phyloP scores from a whole-genome alignment of 2,329 filamentous ascomycete genomes.

The Xylariaceae sp. region DNA sequence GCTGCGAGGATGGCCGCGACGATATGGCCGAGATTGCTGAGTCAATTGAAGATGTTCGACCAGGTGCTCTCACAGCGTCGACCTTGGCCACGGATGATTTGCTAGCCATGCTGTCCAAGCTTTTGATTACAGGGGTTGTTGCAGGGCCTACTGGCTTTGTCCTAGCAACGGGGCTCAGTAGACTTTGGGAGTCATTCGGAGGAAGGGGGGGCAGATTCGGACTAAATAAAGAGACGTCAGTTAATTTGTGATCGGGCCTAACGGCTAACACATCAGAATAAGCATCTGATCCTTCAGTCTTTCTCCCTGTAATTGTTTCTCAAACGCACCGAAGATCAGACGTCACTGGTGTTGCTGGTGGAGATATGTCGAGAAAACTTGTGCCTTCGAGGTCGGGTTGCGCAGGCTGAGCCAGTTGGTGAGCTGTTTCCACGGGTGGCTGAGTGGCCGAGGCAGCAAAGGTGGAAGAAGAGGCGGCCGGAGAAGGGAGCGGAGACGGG shows the following conservation, averaged over 20 bases:
- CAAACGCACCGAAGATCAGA: slow-evolving; percentile 13
- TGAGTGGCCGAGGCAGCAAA: slow-evolving; percentile 1
- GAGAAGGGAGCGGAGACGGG: slow-evolving; percentile 28
- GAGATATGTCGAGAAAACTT: slow-evolving; percentile 18
- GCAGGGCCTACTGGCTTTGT: slow-evolving; percentile 40
- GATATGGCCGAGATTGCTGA: slow-evolving; percentile 81
- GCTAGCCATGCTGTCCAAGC: slow-evolving; percentile 44
- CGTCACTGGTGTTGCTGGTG: slow-evolving; percentile 14
- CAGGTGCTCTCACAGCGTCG: slow-evolving; percentile 38
- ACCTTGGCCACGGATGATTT: slow-evolving; percentile 38
- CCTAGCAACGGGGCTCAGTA: slow-evolving; percentile 39
- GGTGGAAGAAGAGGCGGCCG: slow-evolving; percentile 10
- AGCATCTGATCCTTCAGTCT: background rate
- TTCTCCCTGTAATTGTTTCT: background rate
- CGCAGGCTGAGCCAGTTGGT: slow-evolving; percentile 4
- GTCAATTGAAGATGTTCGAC: slow-evolving; percentile 84
- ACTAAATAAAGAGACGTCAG: slow-evolving; percentile 23
- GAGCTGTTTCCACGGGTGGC: slow-evolving; percentile 1
- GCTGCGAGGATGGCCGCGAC: slow-evolving; percentile 51
- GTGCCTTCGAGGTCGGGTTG: slow-evolving; percentile 8
- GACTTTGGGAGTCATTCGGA: slow-evolving; percentile 48
- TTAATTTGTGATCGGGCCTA: background rate
- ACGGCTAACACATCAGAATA: background rate
- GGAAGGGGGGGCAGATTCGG: slow-evolving; percentile 25
- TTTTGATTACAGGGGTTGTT: slow-evolving; percentile 35